Evolutionary conservation across 805 yeast genomes (phyloP), one percentile per base, ranked within the genome.

Genomic region (Yarrowia keelungensis): DNA sequence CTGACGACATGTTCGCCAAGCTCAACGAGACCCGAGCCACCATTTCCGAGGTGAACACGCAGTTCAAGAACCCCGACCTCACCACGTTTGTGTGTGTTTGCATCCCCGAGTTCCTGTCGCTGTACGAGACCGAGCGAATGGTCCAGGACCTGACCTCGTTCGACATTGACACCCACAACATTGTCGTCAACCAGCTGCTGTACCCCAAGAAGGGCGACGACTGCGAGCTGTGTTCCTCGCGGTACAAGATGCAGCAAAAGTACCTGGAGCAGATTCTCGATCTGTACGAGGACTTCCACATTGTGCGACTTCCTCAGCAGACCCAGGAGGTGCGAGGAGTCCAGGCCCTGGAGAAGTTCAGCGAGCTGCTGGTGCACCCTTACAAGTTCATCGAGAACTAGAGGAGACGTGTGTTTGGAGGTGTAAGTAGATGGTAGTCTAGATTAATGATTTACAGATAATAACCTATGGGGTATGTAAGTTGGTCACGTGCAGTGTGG

Each of bases 91-190:
- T 95, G 41, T 95, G 98, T 81, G 99, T 95, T 53, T 95, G 99
- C 80, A 95, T 95, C 73, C 92, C 98, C 61, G 99, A 95, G 81
- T 95, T 95, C 80, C 84, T 95, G 76, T 93, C 98, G 1, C 83
- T 95, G 59, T 95, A 95, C 79, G 99, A 95, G 80, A 94, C 98
- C 19, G 99, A 95, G 81, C 88, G 99, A 81, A 86, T 95, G 88
- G 91, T 95, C 73, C 99, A 95, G 81, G 99, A 95, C 78, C 86
- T 95, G 78, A 89, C 92, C 80, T 87, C 94, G 68, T 95, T 91
- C 80, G 90, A 92, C 73, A 95, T 95, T 89, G 99, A 95, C 79
- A 97, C 96, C 71, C 94, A 92, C 79, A 90, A 97, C 46, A 95
- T 95, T 75, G 93, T 95, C 71, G 97, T 96, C 67, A 95, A 95